Evolutionary conservation across 2,329 filamentous ascomycete genomes (phyloP).

Genomic region (Leptographium flavum): DNA sequence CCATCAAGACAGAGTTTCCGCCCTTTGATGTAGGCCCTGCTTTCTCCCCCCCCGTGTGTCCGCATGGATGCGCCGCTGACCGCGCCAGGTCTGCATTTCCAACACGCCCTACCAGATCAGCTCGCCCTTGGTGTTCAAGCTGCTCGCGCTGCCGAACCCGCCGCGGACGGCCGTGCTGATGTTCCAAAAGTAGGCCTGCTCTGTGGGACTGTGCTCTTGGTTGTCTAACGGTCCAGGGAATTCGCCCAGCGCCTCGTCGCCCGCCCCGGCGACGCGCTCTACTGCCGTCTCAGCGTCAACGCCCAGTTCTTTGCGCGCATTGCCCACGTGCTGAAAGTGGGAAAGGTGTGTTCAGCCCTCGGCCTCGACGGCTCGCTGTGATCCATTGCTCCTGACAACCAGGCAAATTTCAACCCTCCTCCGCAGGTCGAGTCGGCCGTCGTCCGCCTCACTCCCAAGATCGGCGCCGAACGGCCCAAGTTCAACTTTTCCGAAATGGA

Average conservation of each 20-base stretch:
- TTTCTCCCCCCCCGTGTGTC: too few species aligned
- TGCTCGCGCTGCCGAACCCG: conserved; percentile 67
- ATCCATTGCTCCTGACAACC: too few species aligned
- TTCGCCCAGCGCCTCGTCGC: conserved; percentile 86
- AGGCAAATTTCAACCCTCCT: conserved; percentile 88
- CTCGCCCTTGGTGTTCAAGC: conserved; percentile 67
- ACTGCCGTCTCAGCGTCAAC: conserved; percentile 82
- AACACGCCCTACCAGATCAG: conserved; percentile 76
- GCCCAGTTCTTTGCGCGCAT: conserved; percentile 70
- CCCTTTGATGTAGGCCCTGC: conserved; percentile 31
- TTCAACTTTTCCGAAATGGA: conserved; percentile 95
- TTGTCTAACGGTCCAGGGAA: conserved; percentile 39
- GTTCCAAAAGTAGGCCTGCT: conserved; percentile 43
- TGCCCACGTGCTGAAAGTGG: conserved; percentile 77
- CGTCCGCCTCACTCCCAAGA: conserved; percentile 78
- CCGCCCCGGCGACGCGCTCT: conserved; percentile 74
- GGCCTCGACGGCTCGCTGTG: too few species aligned
- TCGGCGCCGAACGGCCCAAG: conserved; percentile 59
- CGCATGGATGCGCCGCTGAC: neutral
- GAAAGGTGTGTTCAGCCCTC: conserved; percentile 33
- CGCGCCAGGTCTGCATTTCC: conserved; percentile 62
- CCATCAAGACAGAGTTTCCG: conserved; percentile 70
- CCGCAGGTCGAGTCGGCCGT: conserved; percentile 87
- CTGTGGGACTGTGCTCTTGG: neutral
- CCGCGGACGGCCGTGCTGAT: conserved; percentile 61